A percentile compares a stretch with the other conserved stretches of the same genome.
These are phyloP conservation scores for Aspergillus carlsbadensis DNA, from an alignment of 495 filamentous ascomycete species.

Conservation along the genomic window DNA sequence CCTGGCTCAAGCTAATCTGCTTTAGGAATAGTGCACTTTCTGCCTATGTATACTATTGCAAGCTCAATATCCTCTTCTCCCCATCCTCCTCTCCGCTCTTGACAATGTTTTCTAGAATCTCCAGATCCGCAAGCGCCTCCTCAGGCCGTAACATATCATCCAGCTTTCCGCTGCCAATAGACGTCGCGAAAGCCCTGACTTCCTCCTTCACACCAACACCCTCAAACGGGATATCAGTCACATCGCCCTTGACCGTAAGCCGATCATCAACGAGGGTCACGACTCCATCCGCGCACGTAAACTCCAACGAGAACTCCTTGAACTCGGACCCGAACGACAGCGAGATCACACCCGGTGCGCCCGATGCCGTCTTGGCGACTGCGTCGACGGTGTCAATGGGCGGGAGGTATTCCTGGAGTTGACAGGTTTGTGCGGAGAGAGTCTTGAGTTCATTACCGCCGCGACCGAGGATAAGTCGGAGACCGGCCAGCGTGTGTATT, in stretches of 20 bases:
- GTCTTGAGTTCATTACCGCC: slow-evolving; percentile 39
- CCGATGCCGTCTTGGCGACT: slow-evolving; percentile 55
- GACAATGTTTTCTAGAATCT: slow-evolving; percentile 66
- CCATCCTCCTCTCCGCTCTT: slow-evolving; percentile 60
- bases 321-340: slow-evolving; percentile 69
- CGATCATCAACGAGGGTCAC: slow-evolving; percentile 54
- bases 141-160: slow-evolving; percentile 58
- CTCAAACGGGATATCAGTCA: slow-evolving; percentile 54
- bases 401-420: slow-evolving; percentile 61
- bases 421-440: slow-evolving; percentile 58
- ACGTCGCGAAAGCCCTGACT: slow-evolving; percentile 63
- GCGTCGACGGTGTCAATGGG: slow-evolving; percentile 77
- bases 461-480: slow-evolving; percentile 57
- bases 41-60: slow-evolving; percentile 17
- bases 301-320: slow-evolving; percentile 47
- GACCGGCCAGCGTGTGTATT: slow-evolving; percentile 67
- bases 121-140: slow-evolving; percentile 68
- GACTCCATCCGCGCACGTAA: slow-evolving; percentile 50
- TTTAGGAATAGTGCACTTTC: background rate
- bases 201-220: slow-evolving; percentile 63
- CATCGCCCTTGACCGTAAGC: slow-evolving; percentile 51
- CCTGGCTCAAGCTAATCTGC: background rate
- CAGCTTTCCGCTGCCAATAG: slow-evolving; percentile 42
- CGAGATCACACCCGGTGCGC: slow-evolving; percentile 60
- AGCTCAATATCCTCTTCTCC: slow-evolving; percentile 33